A percentile compares a stretch with the other conserved stretches of the same genome.
These are phyloP conservation scores for Rhodotorula paludigena DNA, from an alignment of 768 basidiomycete genomes.

Conservation along the genomic window DNA sequence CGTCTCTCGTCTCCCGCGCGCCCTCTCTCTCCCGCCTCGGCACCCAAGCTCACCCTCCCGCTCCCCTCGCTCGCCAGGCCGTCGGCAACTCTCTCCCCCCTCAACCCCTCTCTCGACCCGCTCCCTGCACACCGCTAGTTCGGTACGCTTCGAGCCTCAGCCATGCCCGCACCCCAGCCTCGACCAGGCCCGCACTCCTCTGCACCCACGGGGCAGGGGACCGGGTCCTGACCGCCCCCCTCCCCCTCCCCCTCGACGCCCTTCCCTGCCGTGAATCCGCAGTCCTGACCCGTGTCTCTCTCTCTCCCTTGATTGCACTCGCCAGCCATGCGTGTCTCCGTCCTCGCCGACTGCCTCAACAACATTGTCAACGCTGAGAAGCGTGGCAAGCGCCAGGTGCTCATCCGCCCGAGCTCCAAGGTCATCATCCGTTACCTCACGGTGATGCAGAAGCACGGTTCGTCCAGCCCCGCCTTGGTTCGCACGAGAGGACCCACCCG, in stretches of 20 bases:
- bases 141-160: slow-evolving; percentile 4
- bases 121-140: slow-evolving; percentile 8
- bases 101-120: neutral
- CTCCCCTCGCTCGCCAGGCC: neutral
- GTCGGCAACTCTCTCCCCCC: neutral
- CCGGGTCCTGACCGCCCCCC: slow-evolving; percentile 13
- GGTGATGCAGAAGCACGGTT: slow-evolving; percentile 94
- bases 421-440: slow-evolving; percentile 95
- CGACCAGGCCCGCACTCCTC: slow-evolving; percentile 14
- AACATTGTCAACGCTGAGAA: slow-evolving; percentile 84
- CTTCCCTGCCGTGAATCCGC: too few relatives aligned
- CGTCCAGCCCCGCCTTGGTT: neutral
- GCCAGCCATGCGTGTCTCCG: slow-evolving; percentile 38
- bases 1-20: neutral
- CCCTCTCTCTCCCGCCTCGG: neutral
- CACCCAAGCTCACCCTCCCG: neutral
- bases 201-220: slow-evolving; percentile 16
- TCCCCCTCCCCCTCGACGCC: neutral
- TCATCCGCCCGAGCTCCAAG: slow-evolving; percentile 94
- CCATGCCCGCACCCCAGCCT: neutral
- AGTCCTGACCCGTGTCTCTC: neutral
- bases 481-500: neutral
- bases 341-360: slow-evolving; percentile 58
- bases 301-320: neutral
- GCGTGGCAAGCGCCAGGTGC: slow-evolving; percentile 98